These are phyloP conservation scores for Claviceps digitariae DNA, from an alignment of 2,329 filamentous ascomycete species.

Conservation along the genomic window DNA sequence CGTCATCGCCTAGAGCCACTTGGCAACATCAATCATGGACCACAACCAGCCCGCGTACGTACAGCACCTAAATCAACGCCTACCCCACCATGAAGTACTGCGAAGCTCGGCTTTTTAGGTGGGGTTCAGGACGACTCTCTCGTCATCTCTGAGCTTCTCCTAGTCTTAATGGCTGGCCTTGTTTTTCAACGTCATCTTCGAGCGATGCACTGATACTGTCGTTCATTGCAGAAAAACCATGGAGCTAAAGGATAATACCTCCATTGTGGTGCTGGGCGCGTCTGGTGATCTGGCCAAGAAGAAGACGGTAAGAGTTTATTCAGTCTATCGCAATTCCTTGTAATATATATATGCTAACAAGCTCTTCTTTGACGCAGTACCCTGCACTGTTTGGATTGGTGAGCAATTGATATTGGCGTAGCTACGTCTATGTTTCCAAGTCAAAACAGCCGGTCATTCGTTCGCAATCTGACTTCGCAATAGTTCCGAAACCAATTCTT, in stretches of 20 bases:
- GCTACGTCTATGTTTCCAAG: not conserved
- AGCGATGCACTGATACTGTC: constrained; percentile 5
- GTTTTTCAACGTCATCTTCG: not conserved
- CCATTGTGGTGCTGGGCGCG: constrained; percentile 90
- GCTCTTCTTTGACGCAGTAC: constrained; percentile 44
- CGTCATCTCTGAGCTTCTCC: constrained; percentile 1
- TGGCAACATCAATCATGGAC: constrained; percentile 9
- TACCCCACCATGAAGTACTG: constrained; percentile 7
- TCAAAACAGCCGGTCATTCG: not conserved
- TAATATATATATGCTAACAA: constrained; percentile 10
- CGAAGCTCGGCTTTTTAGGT: constrained; percentile 5
- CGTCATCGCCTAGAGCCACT: constrained; percentile 5
- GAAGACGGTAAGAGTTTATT: constrained; percentile 64
- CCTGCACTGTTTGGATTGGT: constrained; percentile 95
- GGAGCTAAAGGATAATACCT: constrained; percentile 97
- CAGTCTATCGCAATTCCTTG: not conserved
- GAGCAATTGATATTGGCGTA: constrained; percentile 27
- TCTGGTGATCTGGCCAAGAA: constrained; percentile 98
- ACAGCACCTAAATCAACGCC: not conserved
- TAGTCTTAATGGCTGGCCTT: not conserved
- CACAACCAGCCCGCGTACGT: constrained; percentile 7
- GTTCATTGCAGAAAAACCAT: constrained; percentile 45
- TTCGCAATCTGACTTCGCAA: not conserved
- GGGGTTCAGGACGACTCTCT: constrained; percentile 1
- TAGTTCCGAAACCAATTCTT: constrained; percentile 99